phyloP scores from a whole-genome alignment of 805 yeast genomes.

The Starmerella floricola region DNA sequence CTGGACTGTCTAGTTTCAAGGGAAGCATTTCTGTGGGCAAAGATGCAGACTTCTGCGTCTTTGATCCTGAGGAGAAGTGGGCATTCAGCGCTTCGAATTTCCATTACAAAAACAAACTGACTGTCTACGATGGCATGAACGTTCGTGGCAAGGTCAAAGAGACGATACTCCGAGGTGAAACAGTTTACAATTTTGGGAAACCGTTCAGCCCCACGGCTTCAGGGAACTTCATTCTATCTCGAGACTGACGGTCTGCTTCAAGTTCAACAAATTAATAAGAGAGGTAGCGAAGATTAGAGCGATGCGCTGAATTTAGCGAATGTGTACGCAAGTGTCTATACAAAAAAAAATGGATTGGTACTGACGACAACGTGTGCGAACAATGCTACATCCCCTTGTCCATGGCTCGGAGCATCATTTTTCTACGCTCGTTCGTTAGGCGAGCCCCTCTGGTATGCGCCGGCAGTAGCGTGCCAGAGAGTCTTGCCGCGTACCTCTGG shows the following conservation, averaged over 20 bases:
- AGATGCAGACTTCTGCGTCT: conserved; percentile 81
- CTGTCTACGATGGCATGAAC: conserved; percentile 68
- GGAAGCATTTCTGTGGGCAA: conserved; percentile 62
- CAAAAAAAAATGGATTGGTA: background rate
- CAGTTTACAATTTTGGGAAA: conserved; percentile 39
- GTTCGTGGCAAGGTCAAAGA: conserved; percentile 65
- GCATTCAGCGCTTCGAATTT: conserved; percentile 27
- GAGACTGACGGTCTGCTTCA: conserved; percentile 10
- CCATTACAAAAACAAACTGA: conserved; percentile 72
- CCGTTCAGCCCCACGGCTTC: conserved; percentile 12
- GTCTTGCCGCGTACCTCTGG: conserved; percentile 21
- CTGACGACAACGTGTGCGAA: background rate
- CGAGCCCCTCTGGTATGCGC: conserved; percentile 13
- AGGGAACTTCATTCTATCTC: conserved; percentile 18
- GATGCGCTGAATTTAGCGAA: too few species aligned
- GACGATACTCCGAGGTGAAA: conserved; percentile 66
- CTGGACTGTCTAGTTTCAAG: conserved; percentile 59
- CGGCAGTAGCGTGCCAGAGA: conserved; percentile 21
- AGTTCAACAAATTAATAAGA: too few species aligned
- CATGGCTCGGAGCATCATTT: conserved; percentile 20
- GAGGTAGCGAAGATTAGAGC: too few species aligned
- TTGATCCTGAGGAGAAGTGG: conserved; percentile 53
- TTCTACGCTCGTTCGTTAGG: conserved; percentile 21
- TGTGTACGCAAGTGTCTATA: background rate
- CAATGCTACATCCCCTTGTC: conserved; percentile 8